Conservation (phyloP, 1,284 basidiomycete genomes). For the Sporisorium scitamineum region DNA sequence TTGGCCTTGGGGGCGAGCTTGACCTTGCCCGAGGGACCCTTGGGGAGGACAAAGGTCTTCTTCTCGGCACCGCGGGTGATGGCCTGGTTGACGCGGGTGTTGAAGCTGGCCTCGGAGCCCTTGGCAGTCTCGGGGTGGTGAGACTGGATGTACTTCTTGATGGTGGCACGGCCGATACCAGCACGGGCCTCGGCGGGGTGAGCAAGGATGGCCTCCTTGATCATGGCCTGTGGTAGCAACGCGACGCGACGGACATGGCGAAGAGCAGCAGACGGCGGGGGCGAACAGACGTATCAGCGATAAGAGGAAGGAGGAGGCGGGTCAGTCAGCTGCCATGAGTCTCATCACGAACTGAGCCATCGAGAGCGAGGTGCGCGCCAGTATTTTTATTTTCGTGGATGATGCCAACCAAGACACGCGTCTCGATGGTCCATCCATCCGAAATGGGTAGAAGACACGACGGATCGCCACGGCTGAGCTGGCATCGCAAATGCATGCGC, state of each 20-base stretch:
- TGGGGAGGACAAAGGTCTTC: constrained; percentile 83
- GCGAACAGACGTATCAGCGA: constrained; percentile 4
- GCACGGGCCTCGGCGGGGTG: constrained; percentile 81
- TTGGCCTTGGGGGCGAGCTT: constrained; percentile 76
- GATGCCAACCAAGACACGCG: constrained; percentile 17
- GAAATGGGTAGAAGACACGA: constrained; percentile 11
- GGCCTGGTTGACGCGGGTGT: constrained; percentile 83
- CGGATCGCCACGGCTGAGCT: constrained; percentile 12
- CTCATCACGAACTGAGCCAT: constrained; percentile 9
- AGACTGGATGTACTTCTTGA: constrained; percentile 81
- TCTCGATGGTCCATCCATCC: constrained; percentile 30
- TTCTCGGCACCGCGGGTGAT: constrained; percentile 84
- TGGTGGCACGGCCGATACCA: constrained; percentile 88
- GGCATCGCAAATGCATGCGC: background rate
- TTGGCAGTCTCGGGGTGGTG: constrained; percentile 57
- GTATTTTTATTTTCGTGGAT: constrained; percentile 19
- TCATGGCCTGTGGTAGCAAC: constrained; percentile 57
- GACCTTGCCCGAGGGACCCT: constrained; percentile 82
- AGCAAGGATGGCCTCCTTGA: constrained; percentile 80
- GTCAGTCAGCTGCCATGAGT: constrained; percentile 20
- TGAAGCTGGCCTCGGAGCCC: constrained; percentile 75
- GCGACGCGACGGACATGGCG: constrained; percentile 32
- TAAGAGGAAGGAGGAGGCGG: background rate
- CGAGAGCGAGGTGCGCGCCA: constrained; percentile 11
- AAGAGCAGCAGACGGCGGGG: background rate